Evolutionary conservation across 2,329 filamentous ascomycete genomes (phyloP), one percentile per base, ranked within the genome.

Genomic region (Epichloe coenophiala): DNA sequence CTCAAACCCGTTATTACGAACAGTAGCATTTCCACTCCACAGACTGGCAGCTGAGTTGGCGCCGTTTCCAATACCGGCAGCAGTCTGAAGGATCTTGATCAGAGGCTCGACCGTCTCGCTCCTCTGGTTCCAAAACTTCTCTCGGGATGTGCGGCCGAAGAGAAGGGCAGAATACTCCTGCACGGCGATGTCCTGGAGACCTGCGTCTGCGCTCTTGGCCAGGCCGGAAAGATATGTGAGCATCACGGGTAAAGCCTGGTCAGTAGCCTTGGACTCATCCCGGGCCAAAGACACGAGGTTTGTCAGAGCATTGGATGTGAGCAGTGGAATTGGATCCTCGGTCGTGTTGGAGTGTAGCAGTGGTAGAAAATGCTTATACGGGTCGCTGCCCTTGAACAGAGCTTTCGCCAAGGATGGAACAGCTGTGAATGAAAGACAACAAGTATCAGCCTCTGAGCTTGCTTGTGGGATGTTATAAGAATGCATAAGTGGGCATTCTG

Each of bases 141-240:
- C 76, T 56, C 93, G 80, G 3, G 89, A 80, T 52, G 80, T 80
- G 54, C 75, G 78, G 39, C 83, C 87, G 54, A 88, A 83, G 35
- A 98, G 75, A 35, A 98, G 74, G 19, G 86, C 77, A 37, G 93
- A 96, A 68, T 91, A 94, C 63, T 91, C 81, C 62, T 93, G 87
- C 12, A 97, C 89, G 27, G 89, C 91, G 63, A 97, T 95, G 63
- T 98, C 93, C 68, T 98, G 93, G 51, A 95, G 76, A 39, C 88
- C 88, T 50, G 87, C 85, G 68, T 98, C 93, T 41, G 86, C 78
- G 63, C 83, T 88, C 72, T 89, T 89, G 52, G 86, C 83, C 51
- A 97, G 75, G 49, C 82, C 81, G 7, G 89, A 86, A 33, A 97
- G 80, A 68, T 96, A 97, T 61, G 79, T 83, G 68, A 93, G 87